phyloP scores from a whole-genome alignment of 169 alveolate genomes.

The Blepharisma undulans region DNA sequence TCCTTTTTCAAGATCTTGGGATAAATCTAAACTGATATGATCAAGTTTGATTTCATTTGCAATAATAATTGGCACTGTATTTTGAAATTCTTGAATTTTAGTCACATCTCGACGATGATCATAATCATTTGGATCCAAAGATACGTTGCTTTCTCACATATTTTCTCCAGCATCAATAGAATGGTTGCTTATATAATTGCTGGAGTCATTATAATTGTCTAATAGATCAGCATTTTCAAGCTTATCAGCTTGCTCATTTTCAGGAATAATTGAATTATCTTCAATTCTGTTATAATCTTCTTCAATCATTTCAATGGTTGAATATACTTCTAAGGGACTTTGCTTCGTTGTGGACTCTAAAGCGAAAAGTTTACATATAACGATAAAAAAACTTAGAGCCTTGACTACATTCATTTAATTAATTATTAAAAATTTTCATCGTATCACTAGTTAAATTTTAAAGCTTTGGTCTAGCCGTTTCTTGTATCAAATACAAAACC shows the following conservation, averaged over 20 bases:
- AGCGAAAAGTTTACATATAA: neutral
- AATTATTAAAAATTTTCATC: too few species aligned
- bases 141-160: neutral
- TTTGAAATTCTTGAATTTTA: neutral
- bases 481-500: neutral
- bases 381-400: neutral
- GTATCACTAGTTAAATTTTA: neutral
- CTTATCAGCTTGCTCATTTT: neutral
- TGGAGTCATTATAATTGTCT: neutral
- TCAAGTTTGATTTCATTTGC: neutral
- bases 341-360: neutral
- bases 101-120: neutral
- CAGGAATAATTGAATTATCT: neutral
- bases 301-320: neutral
- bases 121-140: neutral
- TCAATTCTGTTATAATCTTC: neutral
- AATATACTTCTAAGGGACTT: neutral
- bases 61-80: neutral
- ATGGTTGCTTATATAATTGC: neutral
- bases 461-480: constrained; percentile 16
- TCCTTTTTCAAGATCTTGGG: neutral
- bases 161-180: neutral
- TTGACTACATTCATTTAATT: neutral
- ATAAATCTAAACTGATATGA: neutral
- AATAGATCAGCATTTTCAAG: neutral